phyloP scores from a whole-genome alignment of 257 asterid genomes.

The Thymus mandschuricus region DNA sequence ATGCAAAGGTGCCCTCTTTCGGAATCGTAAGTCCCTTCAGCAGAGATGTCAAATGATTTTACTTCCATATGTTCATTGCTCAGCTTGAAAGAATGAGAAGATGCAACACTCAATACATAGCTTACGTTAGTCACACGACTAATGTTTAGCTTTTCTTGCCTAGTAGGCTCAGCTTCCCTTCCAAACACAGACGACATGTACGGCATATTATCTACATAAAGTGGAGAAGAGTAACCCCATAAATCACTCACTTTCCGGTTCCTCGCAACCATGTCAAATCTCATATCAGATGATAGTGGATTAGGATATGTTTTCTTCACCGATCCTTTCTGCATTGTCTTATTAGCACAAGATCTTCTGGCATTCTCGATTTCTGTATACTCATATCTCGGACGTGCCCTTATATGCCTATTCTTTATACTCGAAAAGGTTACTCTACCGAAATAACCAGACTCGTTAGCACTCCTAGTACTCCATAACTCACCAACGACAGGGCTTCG shows the following conservation, averaged over 20 bases:
- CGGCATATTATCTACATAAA: conserved; percentile 54
- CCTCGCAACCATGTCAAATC: conserved; percentile 61
- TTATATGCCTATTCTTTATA: conserved; percentile 35
- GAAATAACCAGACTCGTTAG: conserved; percentile 62
- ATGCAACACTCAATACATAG: conserved; percentile 51
- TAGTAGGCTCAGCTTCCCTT: conserved; percentile 30
- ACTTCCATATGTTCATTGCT: conserved; percentile 43
- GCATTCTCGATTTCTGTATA: conserved; percentile 61
- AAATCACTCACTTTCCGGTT: conserved; percentile 49
- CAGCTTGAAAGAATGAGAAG: conserved; percentile 53
- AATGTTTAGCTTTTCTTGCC: conserved; percentile 39
- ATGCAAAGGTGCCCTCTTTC: conserved; percentile 77
- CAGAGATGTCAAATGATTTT: conserved; percentile 57
- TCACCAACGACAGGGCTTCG: conserved; percentile 73
- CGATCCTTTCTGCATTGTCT: conserved; percentile 41
- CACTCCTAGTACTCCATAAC: conserved; percentile 71
- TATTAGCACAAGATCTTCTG: conserved; percentile 54
- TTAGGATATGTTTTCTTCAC: conserved; percentile 63
- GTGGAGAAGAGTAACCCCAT: conserved; percentile 67
- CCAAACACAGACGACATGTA: conserved; percentile 32
- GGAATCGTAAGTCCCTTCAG: conserved; percentile 81
- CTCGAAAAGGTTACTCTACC: conserved; percentile 55
- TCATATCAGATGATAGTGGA: conserved; percentile 65
- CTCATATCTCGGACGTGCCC: conserved; percentile 53
- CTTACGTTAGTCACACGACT: conserved; percentile 56